Evolutionary conservation across 208 protist species (phyloP).

Genomic region (Crithidia brevicula): DNA sequence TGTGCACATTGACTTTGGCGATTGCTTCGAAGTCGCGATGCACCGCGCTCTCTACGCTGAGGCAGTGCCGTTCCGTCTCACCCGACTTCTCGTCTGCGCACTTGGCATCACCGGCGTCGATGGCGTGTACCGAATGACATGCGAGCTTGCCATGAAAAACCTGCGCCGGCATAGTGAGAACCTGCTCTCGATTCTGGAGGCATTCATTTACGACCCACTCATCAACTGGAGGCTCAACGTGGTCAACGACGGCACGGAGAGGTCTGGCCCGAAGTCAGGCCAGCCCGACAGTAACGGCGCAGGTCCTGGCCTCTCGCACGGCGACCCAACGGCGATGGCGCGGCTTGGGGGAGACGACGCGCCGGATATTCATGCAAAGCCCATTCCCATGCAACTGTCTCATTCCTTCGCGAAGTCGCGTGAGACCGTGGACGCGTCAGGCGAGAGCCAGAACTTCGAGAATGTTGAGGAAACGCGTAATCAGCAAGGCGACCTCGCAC

Average conservation of each 20-base stretch:
- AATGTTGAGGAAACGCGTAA: constrained; percentile 79
- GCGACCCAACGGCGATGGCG: constrained; percentile 2
- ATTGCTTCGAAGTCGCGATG: constrained; percentile 99
- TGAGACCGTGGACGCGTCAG: constrained; percentile 13
- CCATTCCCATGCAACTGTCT: constrained; percentile 77
- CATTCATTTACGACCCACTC: constrained; percentile 99
- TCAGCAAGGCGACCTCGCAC: constrained; percentile 82
- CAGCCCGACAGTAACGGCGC: constrained; percentile 21
- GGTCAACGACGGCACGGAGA: constrained; percentile 22
- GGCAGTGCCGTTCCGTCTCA: constrained; percentile 99
- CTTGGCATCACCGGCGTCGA: constrained; percentile 99
- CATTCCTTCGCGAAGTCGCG: constrained; percentile 62
- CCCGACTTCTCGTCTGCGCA: constrained; percentile 98
- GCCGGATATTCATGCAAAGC: constrained; percentile 26
- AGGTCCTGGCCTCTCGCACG: constrained; percentile 7
- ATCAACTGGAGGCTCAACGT: constrained; percentile 98
- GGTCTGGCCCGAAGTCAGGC: constrained; percentile 24
- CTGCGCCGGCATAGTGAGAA: constrained; percentile 98
- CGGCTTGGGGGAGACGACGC: constrained; percentile 15
- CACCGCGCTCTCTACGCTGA: constrained; percentile 98
- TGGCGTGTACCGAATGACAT: constrained; percentile 98
- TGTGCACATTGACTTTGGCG: constrained; percentile 99
- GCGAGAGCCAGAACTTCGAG: constrained; percentile 31
- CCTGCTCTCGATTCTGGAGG: constrained; percentile 99
- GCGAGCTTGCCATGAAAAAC: constrained; percentile 98